These are phyloP conservation scores for Colletotrichum nymphaeae DNA, from an alignment of 2,329 filamentous ascomycete species.

Conservation along the genomic window DNA sequence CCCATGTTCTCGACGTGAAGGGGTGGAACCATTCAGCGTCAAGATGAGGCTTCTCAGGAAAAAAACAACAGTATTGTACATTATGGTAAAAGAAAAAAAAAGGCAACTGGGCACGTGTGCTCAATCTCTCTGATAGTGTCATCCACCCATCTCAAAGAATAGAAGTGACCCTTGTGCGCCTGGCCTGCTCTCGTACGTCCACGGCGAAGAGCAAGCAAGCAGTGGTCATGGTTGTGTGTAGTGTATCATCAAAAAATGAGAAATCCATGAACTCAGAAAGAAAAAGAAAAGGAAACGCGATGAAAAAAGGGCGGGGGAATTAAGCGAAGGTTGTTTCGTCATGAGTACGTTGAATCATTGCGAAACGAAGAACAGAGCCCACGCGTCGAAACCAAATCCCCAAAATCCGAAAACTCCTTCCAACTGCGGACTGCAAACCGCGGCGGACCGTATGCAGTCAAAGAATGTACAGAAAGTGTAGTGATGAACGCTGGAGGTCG, in stretches of 20 bases:
- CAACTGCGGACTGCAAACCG: background rate
- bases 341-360: conserved; percentile 37
- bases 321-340: conserved; percentile 34
- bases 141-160: conserved; percentile 23
- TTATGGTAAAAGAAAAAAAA: conserved; percentile 9
- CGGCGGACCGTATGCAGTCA: background rate
- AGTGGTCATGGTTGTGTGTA: conserved; percentile 16
- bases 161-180: conserved; percentile 10
- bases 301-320: conserved; percentile 5
- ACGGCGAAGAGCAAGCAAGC: conserved; percentile 12
- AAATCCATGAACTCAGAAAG: conserved; percentile 1
- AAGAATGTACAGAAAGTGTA: conserved; percentile 33
- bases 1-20: background rate
- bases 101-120: conserved; percentile 12
- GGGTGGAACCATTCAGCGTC: background rate
- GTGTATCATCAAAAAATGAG: conserved; percentile 31
- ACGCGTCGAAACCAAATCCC: conserved; percentile 20
- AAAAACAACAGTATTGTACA: background rate
- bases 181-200: conserved; percentile 13
- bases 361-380: conserved; percentile 30
- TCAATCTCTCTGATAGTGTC: conserved; percentile 6
- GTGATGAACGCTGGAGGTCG: background rate
- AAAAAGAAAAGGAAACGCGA: conserved; percentile 1
- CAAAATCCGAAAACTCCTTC: conserved; percentile 25
- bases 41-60: conserved; percentile 17